Evolutionary conservation across 805 yeast genomes (phyloP), one percentile per base, ranked within the genome.

Genomic region (Metschnikowia sp.): DNA sequence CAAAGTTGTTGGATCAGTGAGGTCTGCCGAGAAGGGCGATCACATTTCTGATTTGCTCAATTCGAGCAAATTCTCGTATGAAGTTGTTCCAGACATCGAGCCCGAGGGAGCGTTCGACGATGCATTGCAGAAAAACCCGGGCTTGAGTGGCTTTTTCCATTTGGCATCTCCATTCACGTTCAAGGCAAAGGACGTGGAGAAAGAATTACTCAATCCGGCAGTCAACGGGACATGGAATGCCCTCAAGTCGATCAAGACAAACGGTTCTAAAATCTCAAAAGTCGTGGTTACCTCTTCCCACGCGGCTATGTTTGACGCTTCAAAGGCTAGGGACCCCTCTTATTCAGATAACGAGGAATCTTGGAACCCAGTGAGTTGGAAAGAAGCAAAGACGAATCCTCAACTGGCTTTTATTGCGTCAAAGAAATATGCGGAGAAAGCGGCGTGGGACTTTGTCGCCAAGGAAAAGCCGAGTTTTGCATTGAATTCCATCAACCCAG

Each of bases 151-250:
- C 32, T 81, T 83, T 39, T 54, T 82, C 36, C 88, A 82, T 61
- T 74, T 83, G 9, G 87, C 88, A 2, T 76, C 84, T 11, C 86
- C 87, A 11, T 76, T 77, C 58, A 66, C 72, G 28, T 76, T 72
- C 58, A 69, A 73, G 10, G 63, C 70, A 18, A 62, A 68, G 11
- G 69, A 74, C 50, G 66, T 75, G 32, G 83, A 75, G 48, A 73
- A 74, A 42, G 83, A 78, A 18, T 65, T 82, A 44, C 63, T 81
- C 48, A 68, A 61, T 22, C 87, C 88, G 3, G 85, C 86, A 1
- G 64, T 79, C 5, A 39, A 42, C 11, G 60, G 61, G 10, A 56
- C 58, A 12, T 37, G 37, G 13, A 44, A 50, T 15, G 51, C 55
- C 1, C 42, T 53, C 35, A 44, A 33, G 19, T 52, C 57, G 11